Percentiles rank a stretch among this genome's conserved stretches.
These are phyloP conservation scores for Porcisia hertigi DNA, from an alignment of 208 protist genomes.

Conservation along the genomic window DNA sequence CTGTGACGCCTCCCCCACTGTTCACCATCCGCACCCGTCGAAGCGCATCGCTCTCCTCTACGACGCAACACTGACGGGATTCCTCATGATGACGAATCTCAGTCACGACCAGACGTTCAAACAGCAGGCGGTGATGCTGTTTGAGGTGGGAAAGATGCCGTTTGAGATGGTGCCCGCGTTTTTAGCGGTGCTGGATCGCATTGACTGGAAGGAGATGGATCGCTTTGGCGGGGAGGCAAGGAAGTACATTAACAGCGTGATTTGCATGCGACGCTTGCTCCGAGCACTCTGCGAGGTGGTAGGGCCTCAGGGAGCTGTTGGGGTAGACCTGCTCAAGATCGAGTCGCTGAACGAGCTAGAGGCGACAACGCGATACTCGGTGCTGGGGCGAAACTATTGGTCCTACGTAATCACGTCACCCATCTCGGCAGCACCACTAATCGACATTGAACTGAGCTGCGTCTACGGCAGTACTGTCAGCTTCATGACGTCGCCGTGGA, in stretches of 20 bases:
- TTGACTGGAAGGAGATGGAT: slow-evolving; percentile 41
- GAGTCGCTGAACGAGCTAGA: slow-evolving; percentile 92
- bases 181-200: slow-evolving; percentile 63
- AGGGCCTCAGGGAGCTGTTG: slow-evolving; percentile 45
- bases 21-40: slow-evolving; percentile 33
- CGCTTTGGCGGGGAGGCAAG: slow-evolving; percentile 80
- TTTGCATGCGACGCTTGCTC: slow-evolving; percentile 75
- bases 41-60: slow-evolving; percentile 96
- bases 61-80: slow-evolving; percentile 95
- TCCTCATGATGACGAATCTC: slow-evolving; percentile 98
- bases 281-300: slow-evolving; percentile 47
- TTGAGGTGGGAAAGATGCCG: slow-evolving; percentile 89
- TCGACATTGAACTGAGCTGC: slow-evolving; percentile 73
- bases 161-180: slow-evolving; percentile 81
- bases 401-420: slow-evolving; percentile 70
- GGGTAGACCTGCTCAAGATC: slow-evolving; percentile 87
- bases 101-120: slow-evolving; percentile 85
- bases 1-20: background rate
- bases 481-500: slow-evolving; percentile 83
- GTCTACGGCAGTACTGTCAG: slow-evolving; percentile 83
- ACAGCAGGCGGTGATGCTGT: slow-evolving; percentile 89
- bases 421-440: slow-evolving; percentile 59
- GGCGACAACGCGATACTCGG: slow-evolving; percentile 77
- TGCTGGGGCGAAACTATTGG: slow-evolving; percentile 91
- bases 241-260: slow-evolving; percentile 86